Evolutionary conservation across 176 grass and related monocot genomes (phyloP).

Genomic region (Juncus inflexus): DNA sequence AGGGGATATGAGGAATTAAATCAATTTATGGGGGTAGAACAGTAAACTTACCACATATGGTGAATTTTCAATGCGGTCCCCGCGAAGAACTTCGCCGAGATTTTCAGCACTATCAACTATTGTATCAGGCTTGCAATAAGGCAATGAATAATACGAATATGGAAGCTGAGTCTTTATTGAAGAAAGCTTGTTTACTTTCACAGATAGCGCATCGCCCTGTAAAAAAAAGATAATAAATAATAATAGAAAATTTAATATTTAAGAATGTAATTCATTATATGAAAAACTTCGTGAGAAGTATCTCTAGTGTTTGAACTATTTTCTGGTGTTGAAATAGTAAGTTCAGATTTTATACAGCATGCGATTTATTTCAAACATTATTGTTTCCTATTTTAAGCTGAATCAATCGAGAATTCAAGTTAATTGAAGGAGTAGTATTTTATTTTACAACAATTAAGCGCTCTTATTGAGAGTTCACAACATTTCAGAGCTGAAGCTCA

Average conservation of each 20-base stretch:
- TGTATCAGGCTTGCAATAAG: constrained; percentile 52
- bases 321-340: too few species aligned
- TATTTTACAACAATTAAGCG: neutral
- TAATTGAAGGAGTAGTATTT: neutral
- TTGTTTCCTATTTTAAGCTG: too few species aligned
- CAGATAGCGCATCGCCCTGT: constrained; percentile 62
- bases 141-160: constrained; percentile 88
- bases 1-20: constrained; percentile 13
- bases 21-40: neutral
- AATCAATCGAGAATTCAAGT: constrained; percentile 3
- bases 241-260: neutral
- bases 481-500: neutral
- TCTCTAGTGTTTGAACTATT: neutral
- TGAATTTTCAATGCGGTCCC: constrained; percentile 82
- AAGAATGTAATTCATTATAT: too few species aligned
- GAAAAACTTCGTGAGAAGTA: neutral
- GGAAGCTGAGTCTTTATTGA: constrained; percentile 90
- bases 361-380: too few species aligned
- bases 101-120: constrained; percentile 90
- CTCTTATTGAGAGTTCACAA: neutral
- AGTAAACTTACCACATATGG: constrained; percentile 50
- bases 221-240: constrained; percentile 1
- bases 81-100: constrained; percentile 88
- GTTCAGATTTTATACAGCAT: too few species aligned
- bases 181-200: constrained; percentile 90